Base-by-base conservation (phyloP, 2,329 filamentous ascomycete genomes). In the Talaromyces marneffei region DNA sequence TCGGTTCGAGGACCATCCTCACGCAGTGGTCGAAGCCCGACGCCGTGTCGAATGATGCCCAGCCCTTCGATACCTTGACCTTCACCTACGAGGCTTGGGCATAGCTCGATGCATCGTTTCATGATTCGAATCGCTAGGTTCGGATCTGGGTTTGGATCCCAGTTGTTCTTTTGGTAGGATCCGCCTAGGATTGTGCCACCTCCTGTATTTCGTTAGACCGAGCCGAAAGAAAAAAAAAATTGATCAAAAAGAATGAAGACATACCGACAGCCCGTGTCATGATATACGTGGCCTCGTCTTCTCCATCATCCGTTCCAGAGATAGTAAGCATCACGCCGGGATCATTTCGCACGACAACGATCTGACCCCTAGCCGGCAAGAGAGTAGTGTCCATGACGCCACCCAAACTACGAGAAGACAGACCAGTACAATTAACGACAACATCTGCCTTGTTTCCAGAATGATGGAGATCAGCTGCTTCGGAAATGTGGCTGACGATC, bases 151-250 rank as follows among this genome's bases (percentile, higher is more conserved):
- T 87, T 83, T 39, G 86, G 83, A 66, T 94, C 89, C 91, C 91
- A 96, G 69, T 87, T 88, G 29, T 86, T 83, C 68, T 88, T 85
- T 72, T 92, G 87, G 69, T 95, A 90, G 52, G 87, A 93, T 2
- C 92, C 92, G n/a, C 92, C 92, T 2, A 96, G 78, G 44, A 96
- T 82, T 0, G 90, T 94, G 10, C 92, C 92, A 20, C 92, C 92
- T 72, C 72, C 75, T 59, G 25, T 16, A 8, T 23, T 42, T 42
- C 18, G 16, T 20, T 6, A 37, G 31, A n/a, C n/a, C 10, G 4
- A 10, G 9, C 8, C 1, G 1, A 18, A 29, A 29, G 10, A 4
- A n/a, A 16, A 29, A 18, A 4, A n/a, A 16, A 18, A 29, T 4
- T 7, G 10, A 31, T 10, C 9, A 29, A 20, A 33, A n/a, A 18